Evolutionary conservation across 2,329 filamentous ascomycete species (phyloP).

Genomic region (Bisporella sp.): DNA sequence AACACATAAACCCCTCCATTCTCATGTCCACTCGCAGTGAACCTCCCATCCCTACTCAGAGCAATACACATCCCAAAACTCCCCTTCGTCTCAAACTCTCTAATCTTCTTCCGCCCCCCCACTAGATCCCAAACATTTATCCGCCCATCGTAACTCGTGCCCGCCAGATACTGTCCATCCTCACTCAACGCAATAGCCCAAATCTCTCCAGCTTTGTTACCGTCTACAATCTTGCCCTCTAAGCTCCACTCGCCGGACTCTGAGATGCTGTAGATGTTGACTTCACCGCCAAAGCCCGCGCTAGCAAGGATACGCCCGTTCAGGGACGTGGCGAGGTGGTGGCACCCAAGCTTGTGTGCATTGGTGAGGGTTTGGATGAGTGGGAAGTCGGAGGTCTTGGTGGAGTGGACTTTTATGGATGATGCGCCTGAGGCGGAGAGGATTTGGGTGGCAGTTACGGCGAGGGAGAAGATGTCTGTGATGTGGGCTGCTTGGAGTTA

Average conservation of each 20-base stretch:
- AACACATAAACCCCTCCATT: slow-evolving; percentile 91
- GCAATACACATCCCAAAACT: slow-evolving; percentile 89
- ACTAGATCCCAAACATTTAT: slow-evolving; percentile 80
- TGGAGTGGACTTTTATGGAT: slow-evolving; percentile 73
- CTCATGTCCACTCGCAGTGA: slow-evolving; percentile 88
- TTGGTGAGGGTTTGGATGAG: slow-evolving; percentile 71
- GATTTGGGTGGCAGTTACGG: slow-evolving; percentile 65
- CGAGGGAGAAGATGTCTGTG: slow-evolving; percentile 78
- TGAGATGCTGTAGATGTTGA: slow-evolving; percentile 72
- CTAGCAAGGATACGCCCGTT: slow-evolving; percentile 70
- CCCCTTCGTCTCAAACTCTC: slow-evolving; percentile 85
- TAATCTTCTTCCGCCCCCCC: slow-evolving; percentile 54
- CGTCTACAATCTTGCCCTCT: slow-evolving; percentile 41
- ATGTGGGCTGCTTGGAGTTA: slow-evolving; percentile 57
- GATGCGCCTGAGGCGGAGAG: slow-evolving; percentile 83
- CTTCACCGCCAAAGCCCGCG: slow-evolving; percentile 81
- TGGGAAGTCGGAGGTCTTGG: slow-evolving; percentile 62
- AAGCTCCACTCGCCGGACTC: slow-evolving; percentile 49
- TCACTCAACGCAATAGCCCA: slow-evolving; percentile 86
- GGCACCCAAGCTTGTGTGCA: slow-evolving; percentile 83
- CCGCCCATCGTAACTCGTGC: slow-evolving; percentile 78
- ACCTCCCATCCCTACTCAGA: slow-evolving; percentile 69
- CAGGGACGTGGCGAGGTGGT: slow-evolving; percentile 70
- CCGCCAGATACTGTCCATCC: slow-evolving; percentile 78
- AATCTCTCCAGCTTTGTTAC: slow-evolving; percentile 60